A percentile compares a stretch with the other conserved stretches of the same genome.
Conservation (phyloP, 2,329 filamentous ascomycete genomes). For the Albifimbria verrucaria region DNA sequence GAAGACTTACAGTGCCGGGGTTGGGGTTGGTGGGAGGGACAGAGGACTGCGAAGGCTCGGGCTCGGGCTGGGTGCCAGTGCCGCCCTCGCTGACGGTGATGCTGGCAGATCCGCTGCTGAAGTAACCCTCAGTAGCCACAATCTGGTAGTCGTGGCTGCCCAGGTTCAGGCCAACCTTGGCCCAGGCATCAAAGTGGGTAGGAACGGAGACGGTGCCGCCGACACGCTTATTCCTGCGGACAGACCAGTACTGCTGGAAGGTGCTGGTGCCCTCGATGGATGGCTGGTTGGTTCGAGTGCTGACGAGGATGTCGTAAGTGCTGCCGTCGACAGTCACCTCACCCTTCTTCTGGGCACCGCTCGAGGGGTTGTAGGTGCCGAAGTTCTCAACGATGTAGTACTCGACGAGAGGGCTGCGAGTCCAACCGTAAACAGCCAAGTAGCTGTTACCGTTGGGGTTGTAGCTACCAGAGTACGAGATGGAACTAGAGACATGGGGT, state of each 20-base stretch:
- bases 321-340: conserved; percentile 32
- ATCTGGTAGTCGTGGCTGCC: conserved; percentile 52
- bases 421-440: conserved; percentile 37
- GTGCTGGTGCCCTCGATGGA: conserved; percentile 46
- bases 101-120: conserved; percentile 42
- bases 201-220: conserved; percentile 46
- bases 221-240: conserved; percentile 45
- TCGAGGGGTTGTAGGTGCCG: conserved; percentile 33
- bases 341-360: conserved; percentile 28
- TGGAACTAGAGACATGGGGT: background rate
- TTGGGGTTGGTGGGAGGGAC: background rate
- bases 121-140: conserved; percentile 51
- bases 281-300: conserved; percentile 37
- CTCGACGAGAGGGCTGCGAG: conserved; percentile 31
- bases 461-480: conserved; percentile 1
- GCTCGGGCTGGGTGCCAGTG: background rate
- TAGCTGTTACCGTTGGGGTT: conserved; percentile 33
- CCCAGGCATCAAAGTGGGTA: conserved; percentile 54
- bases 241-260: conserved; percentile 52
- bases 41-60: background rate
- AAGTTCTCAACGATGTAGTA: conserved; percentile 38
- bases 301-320: conserved; percentile 34
- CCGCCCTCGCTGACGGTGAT: conserved; percentile 43
- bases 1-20: conserved; percentile 7
- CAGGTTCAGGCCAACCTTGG: conserved; percentile 41